Percentiles rank a stretch among this genome's conserved stretches.
These are phyloP conservation scores for Nicotiana sylvestris DNA, from an alignment of 257 asterid species.

Conservation along the genomic window DNA sequence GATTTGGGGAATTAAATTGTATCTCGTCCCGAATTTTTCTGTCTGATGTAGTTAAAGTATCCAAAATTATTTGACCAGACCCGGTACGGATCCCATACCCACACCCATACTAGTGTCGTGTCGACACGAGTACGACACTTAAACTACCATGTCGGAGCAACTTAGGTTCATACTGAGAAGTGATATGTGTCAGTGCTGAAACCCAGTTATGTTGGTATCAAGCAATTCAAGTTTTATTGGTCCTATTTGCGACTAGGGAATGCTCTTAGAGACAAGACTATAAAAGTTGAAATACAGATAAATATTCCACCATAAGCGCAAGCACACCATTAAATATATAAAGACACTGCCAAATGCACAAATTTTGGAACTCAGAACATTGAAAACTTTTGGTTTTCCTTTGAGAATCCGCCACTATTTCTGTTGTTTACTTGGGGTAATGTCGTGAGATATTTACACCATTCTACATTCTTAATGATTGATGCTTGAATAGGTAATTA, in stretches of 20 bases:
- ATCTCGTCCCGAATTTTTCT: too few species aligned
- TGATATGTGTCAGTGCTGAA: neutral
- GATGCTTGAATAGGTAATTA: constrained; percentile 60
- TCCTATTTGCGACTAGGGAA: neutral
- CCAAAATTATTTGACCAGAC: too few species aligned
- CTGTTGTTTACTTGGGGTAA: constrained; percentile 3
- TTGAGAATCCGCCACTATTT: neutral
- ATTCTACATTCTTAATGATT: constrained; percentile 1
- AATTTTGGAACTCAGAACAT: neutral
- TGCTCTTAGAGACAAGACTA: neutral
- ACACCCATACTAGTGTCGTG: too few species aligned
- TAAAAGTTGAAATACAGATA: neutral
- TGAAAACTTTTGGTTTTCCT: neutral
- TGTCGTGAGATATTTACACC: neutral
- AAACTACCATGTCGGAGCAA: too few species aligned
- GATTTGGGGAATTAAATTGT: too few species aligned
- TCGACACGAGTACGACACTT: too few species aligned
- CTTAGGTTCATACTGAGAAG: neutral
- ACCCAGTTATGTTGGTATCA: neutral
- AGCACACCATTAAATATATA: neutral
- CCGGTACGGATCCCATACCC: too few species aligned
- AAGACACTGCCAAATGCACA: neutral
- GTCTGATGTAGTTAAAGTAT: too few species aligned
- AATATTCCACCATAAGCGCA: neutral
- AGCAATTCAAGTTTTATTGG: neutral